Evolutionary conservation across 2,329 filamentous ascomycete species (phyloP), one percentile per base, ranked within the genome.

Genomic region (Fusarium sp.): DNA sequence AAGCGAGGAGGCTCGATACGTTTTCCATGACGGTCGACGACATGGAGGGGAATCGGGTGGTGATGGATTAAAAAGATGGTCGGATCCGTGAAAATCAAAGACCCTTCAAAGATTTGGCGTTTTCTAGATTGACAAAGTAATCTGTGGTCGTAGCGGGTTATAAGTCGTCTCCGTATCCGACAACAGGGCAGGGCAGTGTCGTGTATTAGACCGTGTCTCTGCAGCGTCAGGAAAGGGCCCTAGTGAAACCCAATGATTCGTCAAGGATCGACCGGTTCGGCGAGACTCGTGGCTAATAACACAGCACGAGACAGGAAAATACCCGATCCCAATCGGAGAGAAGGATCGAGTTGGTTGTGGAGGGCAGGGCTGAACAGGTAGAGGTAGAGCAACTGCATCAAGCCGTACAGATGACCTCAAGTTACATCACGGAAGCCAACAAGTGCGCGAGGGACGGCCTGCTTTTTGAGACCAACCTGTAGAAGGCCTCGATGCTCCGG

Each of bases 151-250:
- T 72, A 50, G 67, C 58, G 63, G 35, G 58, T 65, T 74, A 74
- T 74, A 73, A 70, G 69, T 70, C 64, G 58, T 66, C 18, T 25
- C 33, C 29, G 35, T 31, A 29, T 31, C 36, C 42, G 42, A 50
- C 60, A 52, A 38, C 25, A 62, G 68, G 68, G 22, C 63, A 29
- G 54, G 68, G 31, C 63, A 22, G 54, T 62, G 59, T 63, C 25
- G 61, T 62, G 71, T 74, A 66, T 73, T 63, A 69, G 68, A 58
- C 36, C 56, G 61, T 74, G 71, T 74, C 68, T 72, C 71, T 72
- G 64, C 68, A 72, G 50, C 65, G 68, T 66, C 25, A 35, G 45
- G 56, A 52, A 63, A 45, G 45, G 71, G 47, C 66, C 66, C 31
- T 31, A 20, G 59, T 33, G 56, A 60, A 70, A 66, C 38, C 59